Base-by-base conservation (phyloP, 2,329 filamentous ascomycete genomes). In the Trichoderma koningiopsis region DNA sequence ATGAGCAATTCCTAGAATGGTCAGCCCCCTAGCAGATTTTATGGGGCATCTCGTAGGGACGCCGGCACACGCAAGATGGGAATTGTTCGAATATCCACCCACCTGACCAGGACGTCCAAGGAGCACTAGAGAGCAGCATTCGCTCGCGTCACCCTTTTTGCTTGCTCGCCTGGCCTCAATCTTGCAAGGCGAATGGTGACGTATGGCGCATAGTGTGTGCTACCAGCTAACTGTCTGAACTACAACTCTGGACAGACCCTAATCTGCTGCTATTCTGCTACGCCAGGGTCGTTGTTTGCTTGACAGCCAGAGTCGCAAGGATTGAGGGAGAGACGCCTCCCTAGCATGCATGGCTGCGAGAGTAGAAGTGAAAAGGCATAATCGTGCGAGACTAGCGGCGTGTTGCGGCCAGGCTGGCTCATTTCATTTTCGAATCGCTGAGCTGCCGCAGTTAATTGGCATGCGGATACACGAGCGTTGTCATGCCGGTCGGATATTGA, bases 381-480 rank as follows among this genome's bases (percentile, higher is more conserved):
- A 47, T n/a, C 43, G 14, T 63, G 49, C 49, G 49, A 56, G 24
- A 64, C 55, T 64, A 35, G 61, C 57, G 57, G 55, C 60, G 47
- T 53, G 47, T 63, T 63, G 33, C 60, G 49, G 40, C 59, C 43
- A 49, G 59, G 40, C 59, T 43, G 60, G 33, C 55, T 58, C 55
- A 58, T 58, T 58, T 22, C 35, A 37, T 37, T 19, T 37, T 31
- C n/a, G 31, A 58, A 37, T 58, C 22, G 37, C 24, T 33, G 55
- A 57, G 55, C 31, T 33, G 55, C 33, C 22, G 31, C 55, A 58
- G 22, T 35, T 33, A 58, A 37, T 35, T 58, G 55, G 55, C 22
- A 59, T 59, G 57, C 57, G 29, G 33, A 59, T 58, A 37, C 29
- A 43, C 35, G 57, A 59, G 31, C 57, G 22, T 59, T 16, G 57